Conservation (phyloP, 306 rosid genomes). For the Gleditsia sinensis region DNA sequence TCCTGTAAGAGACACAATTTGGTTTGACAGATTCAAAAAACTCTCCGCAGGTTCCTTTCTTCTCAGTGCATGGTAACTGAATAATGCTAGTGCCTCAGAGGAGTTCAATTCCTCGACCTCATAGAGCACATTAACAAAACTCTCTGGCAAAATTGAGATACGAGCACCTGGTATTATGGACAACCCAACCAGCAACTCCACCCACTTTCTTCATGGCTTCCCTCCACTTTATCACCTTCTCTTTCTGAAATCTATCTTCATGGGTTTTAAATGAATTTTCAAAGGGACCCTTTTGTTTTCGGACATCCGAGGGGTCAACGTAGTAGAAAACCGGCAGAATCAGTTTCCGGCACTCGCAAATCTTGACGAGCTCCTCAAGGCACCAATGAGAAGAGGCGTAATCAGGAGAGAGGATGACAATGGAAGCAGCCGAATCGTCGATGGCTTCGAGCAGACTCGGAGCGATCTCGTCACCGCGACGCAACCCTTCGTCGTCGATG, state of each 20-base stretch:
- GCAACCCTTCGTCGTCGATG: conserved; percentile 48
- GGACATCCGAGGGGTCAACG: conserved; percentile 56
- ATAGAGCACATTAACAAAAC: conserved; percentile 27
- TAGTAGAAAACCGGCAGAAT: conserved; percentile 54
- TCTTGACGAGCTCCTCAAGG: conserved; percentile 52
- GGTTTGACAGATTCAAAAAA: conserved; percentile 24
- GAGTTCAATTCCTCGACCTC: conserved; percentile 48
- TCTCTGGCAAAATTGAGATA: neutral
- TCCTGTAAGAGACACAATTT: conserved; percentile 54
- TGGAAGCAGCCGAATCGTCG: conserved; percentile 61
- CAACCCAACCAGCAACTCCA: conserved; percentile 47
- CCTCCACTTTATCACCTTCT: conserved; percentile 41
- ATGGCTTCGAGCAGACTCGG: conserved; percentile 54
- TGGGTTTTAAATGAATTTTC: conserved; percentile 37
- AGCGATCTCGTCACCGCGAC: conserved; percentile 47
- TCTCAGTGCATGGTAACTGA: conserved; percentile 52
- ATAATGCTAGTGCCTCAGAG: conserved; percentile 43
- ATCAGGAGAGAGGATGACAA: conserved; percentile 43
- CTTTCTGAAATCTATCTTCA: neutral
- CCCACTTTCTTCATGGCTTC: conserved; percentile 62
- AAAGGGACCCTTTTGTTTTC: conserved; percentile 50
- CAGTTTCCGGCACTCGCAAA: conserved; percentile 45
- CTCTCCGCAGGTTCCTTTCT: conserved; percentile 38
- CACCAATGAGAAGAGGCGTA: conserved; percentile 58
- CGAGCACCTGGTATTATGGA: neutral